phyloP scores from a whole-genome alignment of 2,329 filamentous ascomycete species.

The Sporothrix variecibatus region DNA sequence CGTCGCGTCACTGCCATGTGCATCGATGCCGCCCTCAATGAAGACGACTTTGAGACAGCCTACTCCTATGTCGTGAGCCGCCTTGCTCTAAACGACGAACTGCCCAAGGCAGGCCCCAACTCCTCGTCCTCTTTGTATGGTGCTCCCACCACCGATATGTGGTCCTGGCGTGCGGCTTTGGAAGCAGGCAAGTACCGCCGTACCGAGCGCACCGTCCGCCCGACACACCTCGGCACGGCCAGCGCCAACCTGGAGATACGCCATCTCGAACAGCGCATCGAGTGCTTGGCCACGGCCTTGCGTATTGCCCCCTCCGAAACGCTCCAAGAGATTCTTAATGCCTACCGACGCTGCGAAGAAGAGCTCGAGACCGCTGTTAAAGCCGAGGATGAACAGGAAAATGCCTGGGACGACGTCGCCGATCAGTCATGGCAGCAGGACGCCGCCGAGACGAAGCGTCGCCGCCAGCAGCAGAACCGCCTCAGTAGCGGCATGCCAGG shows the following conservation, averaged over 20 bases:
- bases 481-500: slow-evolving; percentile 50
- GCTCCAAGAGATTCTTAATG: slow-evolving; percentile 72
- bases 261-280: slow-evolving; percentile 77
- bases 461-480: background rate
- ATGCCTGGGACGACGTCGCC: slow-evolving; percentile 68
- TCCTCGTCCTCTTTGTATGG: slow-evolving; percentile 26
- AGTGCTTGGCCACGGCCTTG: slow-evolving; percentile 74
- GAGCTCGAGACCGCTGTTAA: slow-evolving; percentile 68
- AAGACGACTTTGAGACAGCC: slow-evolving; percentile 82
- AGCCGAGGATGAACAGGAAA: slow-evolving; percentile 67
- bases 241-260: slow-evolving; percentile 64
- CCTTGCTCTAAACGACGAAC: slow-evolving; percentile 47
- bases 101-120: slow-evolving; percentile 28
- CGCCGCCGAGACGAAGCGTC: background rate
- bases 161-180: slow-evolving; percentile 77
- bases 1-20: slow-evolving; percentile 77
- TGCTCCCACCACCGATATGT: slow-evolving; percentile 52
- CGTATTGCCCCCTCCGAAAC: slow-evolving; percentile 70
- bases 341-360: slow-evolving; percentile 76
- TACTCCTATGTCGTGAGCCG: slow-evolving; percentile 80
- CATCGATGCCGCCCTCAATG: slow-evolving; percentile 71
- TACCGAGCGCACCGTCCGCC: slow-evolving; percentile 53
- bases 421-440: slow-evolving; percentile 57
- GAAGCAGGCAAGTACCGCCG: slow-evolving; percentile 74
- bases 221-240: slow-evolving; percentile 62